Evolutionary conservation across 768 basidiomycete species (phyloP), one percentile per base, ranked within the genome.

Genomic region (Mycena metata): DNA sequence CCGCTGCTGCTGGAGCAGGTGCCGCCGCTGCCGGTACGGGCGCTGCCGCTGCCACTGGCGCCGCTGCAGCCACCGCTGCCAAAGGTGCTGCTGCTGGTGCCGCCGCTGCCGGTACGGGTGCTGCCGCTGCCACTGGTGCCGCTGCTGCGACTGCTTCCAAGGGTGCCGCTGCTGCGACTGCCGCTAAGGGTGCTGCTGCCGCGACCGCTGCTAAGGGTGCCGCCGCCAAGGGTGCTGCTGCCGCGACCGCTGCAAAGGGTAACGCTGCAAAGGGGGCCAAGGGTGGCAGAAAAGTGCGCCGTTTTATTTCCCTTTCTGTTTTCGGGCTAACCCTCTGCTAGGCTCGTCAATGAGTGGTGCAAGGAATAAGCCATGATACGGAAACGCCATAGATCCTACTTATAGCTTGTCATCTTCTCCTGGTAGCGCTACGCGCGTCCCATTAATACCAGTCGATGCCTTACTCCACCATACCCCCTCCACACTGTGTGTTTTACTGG

Each of bases 381-480:
- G 56, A 57, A 23, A 43, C 41, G 7, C 24, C 41, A 15, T 55
- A 54, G 62, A 64, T 64, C 17, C 23, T 30, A 57, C 59, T 54
- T 66, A 50, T 30, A 30, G 30, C 30, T 30, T 30, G 30, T 30
- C 30, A 30, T 30, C 30, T 30, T 30, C 30, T 30, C 43, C 51
- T 19, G 46, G 39, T 39, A 39, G 17, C 56, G 36, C 56, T 41
- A 42, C 41, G 61, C 50, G 62, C 39, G 52, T 36, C 47, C 62
- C 51, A 33, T 64, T 50, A 57, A 64, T 64, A 58, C 64, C 64
- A 64, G 64, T 50, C 42, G 64, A 64, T 58, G 64, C 47, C 39
- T 10, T 41, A 30, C n/a, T 43, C 21, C 39, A 16, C 26, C 65
- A 66, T 60, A 55, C 58, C 59, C 58, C 23, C n/a, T n/a, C 42